These are phyloP conservation scores for Hypseocharis bilobata DNA, from an alignment of 441 rosid genomes.

Conservation along the genomic window DNA sequence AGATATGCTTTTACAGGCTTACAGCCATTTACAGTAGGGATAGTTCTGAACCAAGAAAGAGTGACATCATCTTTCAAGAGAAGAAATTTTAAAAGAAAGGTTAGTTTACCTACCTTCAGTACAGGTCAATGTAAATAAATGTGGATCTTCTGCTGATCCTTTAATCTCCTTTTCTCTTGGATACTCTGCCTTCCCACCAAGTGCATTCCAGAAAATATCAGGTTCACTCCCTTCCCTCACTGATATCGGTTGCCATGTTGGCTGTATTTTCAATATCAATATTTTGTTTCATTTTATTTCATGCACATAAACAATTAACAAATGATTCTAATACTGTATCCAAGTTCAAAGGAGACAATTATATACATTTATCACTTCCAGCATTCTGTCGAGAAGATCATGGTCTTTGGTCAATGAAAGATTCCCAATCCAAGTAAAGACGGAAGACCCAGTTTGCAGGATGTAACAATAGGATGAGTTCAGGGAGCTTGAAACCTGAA, in stretches of 20 bases:
- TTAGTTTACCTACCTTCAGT: conserved; percentile 45
- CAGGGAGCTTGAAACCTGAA: conserved; percentile 63
- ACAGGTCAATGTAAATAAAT: conserved; percentile 41
- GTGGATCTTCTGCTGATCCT: conserved; percentile 52
- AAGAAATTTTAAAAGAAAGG: conserved; percentile 20
- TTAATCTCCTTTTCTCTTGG: conserved; percentile 47
- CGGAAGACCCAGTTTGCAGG: conserved; percentile 56
- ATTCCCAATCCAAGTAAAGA: conserved; percentile 75
- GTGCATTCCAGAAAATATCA: conserved; percentile 68
- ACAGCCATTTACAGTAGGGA: conserved; percentile 30
- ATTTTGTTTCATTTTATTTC: not conserved
- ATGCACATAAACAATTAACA: not conserved
- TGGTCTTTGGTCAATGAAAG: conserved; percentile 55
- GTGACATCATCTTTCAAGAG: conserved; percentile 30
- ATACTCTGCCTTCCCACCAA: conserved; percentile 83
- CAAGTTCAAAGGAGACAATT: conserved; percentile 13
- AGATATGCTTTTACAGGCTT: conserved; percentile 30
- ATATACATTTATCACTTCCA: conserved; percentile 63
- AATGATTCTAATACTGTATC: not conserved
- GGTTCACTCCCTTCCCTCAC: conserved; percentile 83
- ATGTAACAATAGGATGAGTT: conserved; percentile 80
- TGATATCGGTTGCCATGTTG: conserved; percentile 61
- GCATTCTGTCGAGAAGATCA: conserved; percentile 73
- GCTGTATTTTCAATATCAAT: conserved; percentile 35
- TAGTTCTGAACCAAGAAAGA: conserved; percentile 38